Base-by-base conservation (phyloP, 495 filamentous ascomycete species). In the Jackrogersella minutella region DNA sequence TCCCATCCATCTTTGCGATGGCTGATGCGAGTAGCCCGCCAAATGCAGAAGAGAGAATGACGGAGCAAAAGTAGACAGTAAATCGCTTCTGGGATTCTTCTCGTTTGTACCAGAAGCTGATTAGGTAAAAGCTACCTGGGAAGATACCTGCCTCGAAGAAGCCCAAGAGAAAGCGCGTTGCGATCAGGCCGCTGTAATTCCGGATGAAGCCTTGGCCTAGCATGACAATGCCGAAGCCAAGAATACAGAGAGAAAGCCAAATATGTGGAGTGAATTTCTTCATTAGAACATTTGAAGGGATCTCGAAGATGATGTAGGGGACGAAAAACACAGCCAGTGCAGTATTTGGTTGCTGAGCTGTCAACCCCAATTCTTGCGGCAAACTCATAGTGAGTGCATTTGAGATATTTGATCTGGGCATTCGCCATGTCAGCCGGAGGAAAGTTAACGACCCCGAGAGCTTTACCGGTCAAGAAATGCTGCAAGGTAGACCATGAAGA, bases 81-180 rank as follows among this genome's bases (percentile, higher is more conserved):
- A 88, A 81, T 0, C 80, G 63, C 21, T 76, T 68, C 21, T 74
- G 77, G 19, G 78, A 70, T 61, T 82, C 79, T 7, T 71, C 66
- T 3, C 74, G 64, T 56, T 73, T 76, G 56, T 81, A 96, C 66
- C 66, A 68, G 85, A 92, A 94, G 74, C 90, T 93, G 0, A 88
- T 90, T 5, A 96, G 78, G 73, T 93, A 94, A 71, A 92, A 90
- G 55, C 87, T 90, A 0, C 92, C 92, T 0, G 90, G 89, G 73
- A 91, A 91, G 2, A 93, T 76, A 3, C 91, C 92, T 14, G 75
- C 76, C 53, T 87, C 85, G n/a, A 77, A 80, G 2, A 77, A 75
- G 0, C 85, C 85, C 1, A 87, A 75, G 19, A 88, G 76, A 14
- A 86, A 70, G 0, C 84, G 76, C 13, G 78, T 79, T 1, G 82